These are phyloP conservation scores for Kazachstania sp. DNA, from an alignment of 1,139 yeast genomes.

Conservation along the genomic window DNA sequence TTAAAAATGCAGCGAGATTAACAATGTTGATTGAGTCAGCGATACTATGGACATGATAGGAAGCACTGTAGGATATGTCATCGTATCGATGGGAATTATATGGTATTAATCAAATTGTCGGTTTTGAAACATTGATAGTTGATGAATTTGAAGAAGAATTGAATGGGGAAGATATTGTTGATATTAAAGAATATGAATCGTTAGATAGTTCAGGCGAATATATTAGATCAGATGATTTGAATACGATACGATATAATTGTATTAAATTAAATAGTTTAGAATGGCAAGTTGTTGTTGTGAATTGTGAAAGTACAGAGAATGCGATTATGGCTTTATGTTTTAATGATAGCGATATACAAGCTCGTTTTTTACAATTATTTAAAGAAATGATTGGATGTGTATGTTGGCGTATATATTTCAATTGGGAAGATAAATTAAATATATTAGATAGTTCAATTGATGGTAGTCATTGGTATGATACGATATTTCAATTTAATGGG, in stretches of 20 bases:
- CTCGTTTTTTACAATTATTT: constrained; percentile 21
- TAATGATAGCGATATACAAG: not conserved
- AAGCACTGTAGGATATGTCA: too few species aligned
- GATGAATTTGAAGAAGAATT: not conserved
- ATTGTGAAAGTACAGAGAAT: not conserved
- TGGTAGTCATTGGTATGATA: constrained; percentile 10
- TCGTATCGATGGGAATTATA: constrained; percentile 17
- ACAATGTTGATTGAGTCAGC: not conserved
- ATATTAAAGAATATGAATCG: too few species aligned
- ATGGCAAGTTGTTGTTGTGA: not conserved
- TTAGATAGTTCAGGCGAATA: not conserved
- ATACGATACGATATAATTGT: not conserved
- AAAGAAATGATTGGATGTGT: constrained; percentile 21
- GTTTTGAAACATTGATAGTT: not conserved
- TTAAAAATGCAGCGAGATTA: too few species aligned
- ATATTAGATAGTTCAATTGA: constrained; percentile 21
- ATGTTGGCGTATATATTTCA: constrained; percentile 19
- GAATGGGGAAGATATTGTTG: too few species aligned
- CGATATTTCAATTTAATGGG: not conserved
- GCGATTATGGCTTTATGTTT: not conserved
- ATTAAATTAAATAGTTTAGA: not conserved
- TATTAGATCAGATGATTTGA: too few species aligned
- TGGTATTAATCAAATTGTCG: constrained; percentile 11
- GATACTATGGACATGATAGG: too few species aligned
- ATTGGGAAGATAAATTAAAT: constrained; percentile 17